A percentile compares a stretch with the other conserved stretches of the same genome.
Conservation (phyloP, 1,284 basidiomycete species). For the Singerocomus rubriflavus region DNA sequence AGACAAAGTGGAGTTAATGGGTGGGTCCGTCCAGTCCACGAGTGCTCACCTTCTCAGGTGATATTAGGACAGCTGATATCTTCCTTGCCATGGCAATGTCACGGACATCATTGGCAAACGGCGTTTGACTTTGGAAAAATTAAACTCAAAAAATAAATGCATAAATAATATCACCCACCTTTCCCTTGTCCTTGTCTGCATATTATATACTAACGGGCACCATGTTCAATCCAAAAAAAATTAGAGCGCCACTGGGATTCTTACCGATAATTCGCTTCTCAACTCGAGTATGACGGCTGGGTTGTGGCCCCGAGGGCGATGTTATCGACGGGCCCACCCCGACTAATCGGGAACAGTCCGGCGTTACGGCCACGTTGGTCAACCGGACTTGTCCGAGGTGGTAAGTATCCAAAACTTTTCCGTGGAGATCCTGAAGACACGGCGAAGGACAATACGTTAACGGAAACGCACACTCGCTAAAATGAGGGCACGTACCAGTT, state of each 20-base stretch:
- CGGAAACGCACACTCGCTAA: conserved; percentile 6
- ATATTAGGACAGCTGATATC: conserved; percentile 61
- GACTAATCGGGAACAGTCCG: conserved; percentile 61
- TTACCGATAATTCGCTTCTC: conserved; percentile 76
- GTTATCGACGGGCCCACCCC: conserved; percentile 68
- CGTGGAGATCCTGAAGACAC: conserved; percentile 47
- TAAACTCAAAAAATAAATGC: conserved; percentile 2
- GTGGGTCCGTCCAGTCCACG: not conserved
- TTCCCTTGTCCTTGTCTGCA: conserved; percentile 59
- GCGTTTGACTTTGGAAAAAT: conserved; percentile 55
- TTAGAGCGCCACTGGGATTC: conserved; percentile 19
- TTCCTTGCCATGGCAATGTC: conserved; percentile 65
- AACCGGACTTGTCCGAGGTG: conserved; percentile 64
- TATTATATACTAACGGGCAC: conserved; percentile 59
- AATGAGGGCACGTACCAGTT: conserved; percentile 38
- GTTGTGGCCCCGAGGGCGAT: conserved; percentile 61
- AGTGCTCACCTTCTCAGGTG: conserved; percentile 50
- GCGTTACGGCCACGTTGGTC: conserved; percentile 71
- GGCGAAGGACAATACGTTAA: conserved; percentile 15
- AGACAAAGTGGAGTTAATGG: conserved; percentile 9
- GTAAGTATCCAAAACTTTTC: conserved; percentile 59
- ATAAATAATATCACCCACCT: conserved; percentile 45
- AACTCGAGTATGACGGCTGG: conserved; percentile 62
- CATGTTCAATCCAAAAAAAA: conserved; percentile 1
- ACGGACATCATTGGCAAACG: conserved; percentile 74